These are phyloP conservation scores for Metarhizium sp. DNA, from an alignment of 2,329 filamentous ascomycete genomes.

Conservation along the genomic window DNA sequence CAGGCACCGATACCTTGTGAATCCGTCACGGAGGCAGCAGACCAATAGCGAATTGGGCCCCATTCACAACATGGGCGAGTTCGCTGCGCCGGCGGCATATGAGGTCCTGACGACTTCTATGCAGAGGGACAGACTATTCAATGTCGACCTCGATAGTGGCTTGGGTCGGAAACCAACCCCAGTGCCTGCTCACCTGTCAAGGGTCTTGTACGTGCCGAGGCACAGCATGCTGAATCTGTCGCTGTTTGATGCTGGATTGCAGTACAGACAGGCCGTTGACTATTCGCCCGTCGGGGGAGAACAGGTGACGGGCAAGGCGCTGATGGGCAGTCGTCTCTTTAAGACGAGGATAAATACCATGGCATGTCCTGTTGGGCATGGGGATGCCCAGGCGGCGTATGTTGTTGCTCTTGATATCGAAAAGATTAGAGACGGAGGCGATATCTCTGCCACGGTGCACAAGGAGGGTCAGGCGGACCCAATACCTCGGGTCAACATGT, in stretches of 20 bases:
- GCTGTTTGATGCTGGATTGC: slow-evolving; percentile 1
- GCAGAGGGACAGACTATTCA: too few relatives aligned
- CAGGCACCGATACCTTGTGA: too few relatives aligned
- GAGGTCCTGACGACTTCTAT: too few relatives aligned
- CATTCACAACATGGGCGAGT: too few relatives aligned
- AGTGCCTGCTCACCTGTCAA: slow-evolving; percentile 1
- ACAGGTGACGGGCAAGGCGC: neutral
- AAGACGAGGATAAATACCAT: slow-evolving; percentile 4
- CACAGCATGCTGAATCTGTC: slow-evolving; percentile 2
- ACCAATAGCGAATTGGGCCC: too few relatives aligned
- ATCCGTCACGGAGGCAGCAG: too few relatives aligned
- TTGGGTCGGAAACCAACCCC: slow-evolving; percentile 3
- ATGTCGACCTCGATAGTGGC: slow-evolving; percentile 1
- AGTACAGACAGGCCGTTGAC: neutral
- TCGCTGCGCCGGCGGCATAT: too few relatives aligned
- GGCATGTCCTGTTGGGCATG: neutral
- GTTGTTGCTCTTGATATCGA: neutral
- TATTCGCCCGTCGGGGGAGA: slow-evolving; percentile 1
- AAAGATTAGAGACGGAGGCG: neutral
- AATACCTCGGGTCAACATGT: neutral
- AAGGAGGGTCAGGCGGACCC: neutral
- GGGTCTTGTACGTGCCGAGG: slow-evolving; percentile 4
- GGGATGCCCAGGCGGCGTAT: neutral
- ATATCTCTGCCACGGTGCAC: slow-evolving; percentile 1
- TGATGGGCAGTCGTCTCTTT: slow-evolving; percentile 6